Evolutionary conservation across 352 stramenopile genomes (phyloP).

Genomic region (Pythium folliculosum): DNA sequence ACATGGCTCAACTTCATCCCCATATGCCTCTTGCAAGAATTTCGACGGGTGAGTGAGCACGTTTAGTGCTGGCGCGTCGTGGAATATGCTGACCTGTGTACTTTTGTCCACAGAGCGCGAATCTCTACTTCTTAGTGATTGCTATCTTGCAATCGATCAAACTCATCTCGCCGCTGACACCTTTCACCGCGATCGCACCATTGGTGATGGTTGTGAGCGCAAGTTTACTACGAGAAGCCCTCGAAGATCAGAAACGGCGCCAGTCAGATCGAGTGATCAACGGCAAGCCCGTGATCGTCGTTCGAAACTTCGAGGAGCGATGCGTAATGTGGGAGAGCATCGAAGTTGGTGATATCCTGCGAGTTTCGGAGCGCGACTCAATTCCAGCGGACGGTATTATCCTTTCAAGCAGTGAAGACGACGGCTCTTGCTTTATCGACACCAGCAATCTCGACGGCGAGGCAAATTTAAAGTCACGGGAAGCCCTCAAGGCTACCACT

Average conservation of each 20-base stretch:
- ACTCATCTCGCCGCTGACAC: slow-evolving; percentile 68
- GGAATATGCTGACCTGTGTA: slow-evolving; percentile 38
- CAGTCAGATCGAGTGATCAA: slow-evolving; percentile 66
- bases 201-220: slow-evolving; percentile 84
- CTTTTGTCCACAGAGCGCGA: slow-evolving; percentile 84
- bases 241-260: slow-evolving; percentile 75
- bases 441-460: slow-evolving; percentile 85
- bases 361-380: slow-evolving; percentile 79
- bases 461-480: slow-evolving; percentile 72
- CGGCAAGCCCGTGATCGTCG: slow-evolving; percentile 47
- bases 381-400: slow-evolving; percentile 93
- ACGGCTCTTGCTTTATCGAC: slow-evolving; percentile 82
- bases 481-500: slow-evolving; percentile 44
- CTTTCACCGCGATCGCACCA: slow-evolving; percentile 74
- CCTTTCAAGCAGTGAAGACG: slow-evolving; percentile 79
- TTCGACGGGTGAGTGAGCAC: slow-evolving; percentile 63
- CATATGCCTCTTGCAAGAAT: slow-evolving; percentile 74
- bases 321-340: slow-evolving; percentile 74
- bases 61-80: slow-evolving; percentile 34
- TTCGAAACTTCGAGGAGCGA: slow-evolving; percentile 65
- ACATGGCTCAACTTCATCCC: slow-evolving; percentile 70
- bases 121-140: slow-evolving; percentile 95
- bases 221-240: slow-evolving; percentile 71
- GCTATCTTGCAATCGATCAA: slow-evolving; percentile 91
- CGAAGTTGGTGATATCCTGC: slow-evolving; percentile 84